A percentile compares a stretch with the other conserved stretches of the same genome.
phyloP scores from a whole-genome alignment of 78 protist genomes.

The Dictyostelium citrinum region DNA sequence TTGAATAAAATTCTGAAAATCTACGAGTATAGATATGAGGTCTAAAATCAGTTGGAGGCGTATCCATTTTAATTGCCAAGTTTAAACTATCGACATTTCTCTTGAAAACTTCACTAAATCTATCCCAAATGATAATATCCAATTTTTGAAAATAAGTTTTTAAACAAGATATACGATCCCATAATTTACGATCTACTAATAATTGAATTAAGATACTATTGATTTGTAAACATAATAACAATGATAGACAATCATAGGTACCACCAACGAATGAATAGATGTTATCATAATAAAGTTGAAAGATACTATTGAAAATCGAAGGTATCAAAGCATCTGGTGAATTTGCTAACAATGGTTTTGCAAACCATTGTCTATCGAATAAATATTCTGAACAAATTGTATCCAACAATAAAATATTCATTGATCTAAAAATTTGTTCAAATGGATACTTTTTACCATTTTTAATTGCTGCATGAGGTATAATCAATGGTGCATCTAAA shows the following conservation, averaged over 20 bases:
- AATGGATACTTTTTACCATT: slow-evolving; percentile 65
- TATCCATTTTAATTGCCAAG: not conserved
- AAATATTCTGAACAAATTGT: slow-evolving; percentile 55
- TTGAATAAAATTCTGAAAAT: slow-evolving; percentile 70
- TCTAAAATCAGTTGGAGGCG: slow-evolving; percentile 8
- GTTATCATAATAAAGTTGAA: slow-evolving; percentile 24
- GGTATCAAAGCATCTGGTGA: slow-evolving; percentile 6
- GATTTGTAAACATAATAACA: slow-evolving; percentile 19
- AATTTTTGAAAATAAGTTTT: slow-evolving; percentile 30
- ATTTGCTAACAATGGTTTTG: slow-evolving; percentile 39
- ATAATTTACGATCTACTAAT: slow-evolving; percentile 3
- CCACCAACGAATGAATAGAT: slow-evolving; percentile 17
- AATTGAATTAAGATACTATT: slow-evolving; percentile 15
- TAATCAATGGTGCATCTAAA: slow-evolving; percentile 63
- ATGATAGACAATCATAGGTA: slow-evolving; percentile 50
- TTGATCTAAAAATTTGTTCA: slow-evolving; percentile 69
- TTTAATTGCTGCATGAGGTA: slow-evolving; percentile 64
- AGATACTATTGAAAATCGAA: slow-evolving; percentile 40
- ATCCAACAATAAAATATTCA: slow-evolving; percentile 54
- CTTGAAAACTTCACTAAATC: slow-evolving; percentile 62
- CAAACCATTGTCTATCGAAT: slow-evolving; percentile 57
- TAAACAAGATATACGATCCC: slow-evolving; percentile 12
- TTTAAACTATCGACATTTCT: slow-evolving; percentile 65
- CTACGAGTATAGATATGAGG: slow-evolving; percentile 74
- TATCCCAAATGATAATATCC: slow-evolving; percentile 49